Evolutionary conservation across 2,329 filamentous ascomycete species (phyloP).

Genomic region (Sporothrix protearum): DNA sequence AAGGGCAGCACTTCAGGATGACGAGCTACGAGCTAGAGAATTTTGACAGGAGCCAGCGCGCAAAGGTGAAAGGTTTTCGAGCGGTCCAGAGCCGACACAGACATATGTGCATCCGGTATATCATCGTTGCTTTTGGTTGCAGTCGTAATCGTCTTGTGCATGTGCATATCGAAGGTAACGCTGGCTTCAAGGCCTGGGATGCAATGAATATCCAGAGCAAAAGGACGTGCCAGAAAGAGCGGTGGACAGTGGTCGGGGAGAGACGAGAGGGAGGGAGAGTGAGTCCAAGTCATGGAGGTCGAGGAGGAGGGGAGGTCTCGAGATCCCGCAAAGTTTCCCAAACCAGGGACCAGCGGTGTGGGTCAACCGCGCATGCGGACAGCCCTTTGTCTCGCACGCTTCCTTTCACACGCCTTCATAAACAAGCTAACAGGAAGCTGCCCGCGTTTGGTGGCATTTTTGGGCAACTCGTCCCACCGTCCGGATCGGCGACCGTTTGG

Average conservation of each 20-base stretch:
- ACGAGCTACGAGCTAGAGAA: neutral
- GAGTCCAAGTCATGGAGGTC: neutral
- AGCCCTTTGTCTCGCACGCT: neutral
- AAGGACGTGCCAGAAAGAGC: neutral
- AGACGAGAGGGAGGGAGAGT: neutral
- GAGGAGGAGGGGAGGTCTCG: neutral
- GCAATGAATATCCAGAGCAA: neutral
- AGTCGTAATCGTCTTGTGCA: neutral
- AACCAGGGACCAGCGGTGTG: conserved; percentile 1
- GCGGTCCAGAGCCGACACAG: neutral
- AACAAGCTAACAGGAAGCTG: neutral
- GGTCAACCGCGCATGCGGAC: neutral
- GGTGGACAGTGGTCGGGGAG: neutral
- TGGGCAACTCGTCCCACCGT: conserved; percentile 8
- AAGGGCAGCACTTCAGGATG: neutral
- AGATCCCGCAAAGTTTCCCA: neutral
- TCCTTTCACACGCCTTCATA: neutral
- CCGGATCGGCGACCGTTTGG: neutral
- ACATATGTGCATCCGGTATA: neutral
- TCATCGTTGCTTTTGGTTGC: neutral
- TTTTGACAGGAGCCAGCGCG: neutral
- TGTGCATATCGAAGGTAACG: neutral
- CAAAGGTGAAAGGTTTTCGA: neutral
- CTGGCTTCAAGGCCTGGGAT: neutral
- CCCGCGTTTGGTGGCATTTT: neutral